phyloP scores from a whole-genome alignment of 192 early-diverging fungal species.

The Linderina pennispora region DNA sequence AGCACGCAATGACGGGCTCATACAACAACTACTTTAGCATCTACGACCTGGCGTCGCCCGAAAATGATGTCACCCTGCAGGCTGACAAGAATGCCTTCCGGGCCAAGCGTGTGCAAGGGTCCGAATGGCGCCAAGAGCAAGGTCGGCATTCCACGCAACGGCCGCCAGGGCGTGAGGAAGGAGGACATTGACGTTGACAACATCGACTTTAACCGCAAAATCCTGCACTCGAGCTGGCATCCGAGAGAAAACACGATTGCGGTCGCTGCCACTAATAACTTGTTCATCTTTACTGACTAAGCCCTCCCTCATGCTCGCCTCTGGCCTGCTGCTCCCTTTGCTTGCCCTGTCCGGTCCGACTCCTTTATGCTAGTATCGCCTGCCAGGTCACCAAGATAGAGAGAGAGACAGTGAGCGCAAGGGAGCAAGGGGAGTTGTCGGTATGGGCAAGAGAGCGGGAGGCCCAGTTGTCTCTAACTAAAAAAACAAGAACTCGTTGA shows the following conservation, averaged over 20 bases:
- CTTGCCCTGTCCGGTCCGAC: constrained; percentile 8
- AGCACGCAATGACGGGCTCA: constrained; percentile 91
- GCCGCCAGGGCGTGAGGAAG: constrained; percentile 51
- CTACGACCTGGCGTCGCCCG: constrained; percentile 74
- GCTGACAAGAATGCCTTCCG: constrained; percentile 98
- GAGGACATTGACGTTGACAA: constrained; percentile 80
- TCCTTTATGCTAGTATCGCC: no score
- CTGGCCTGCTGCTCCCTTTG: constrained; percentile 1
- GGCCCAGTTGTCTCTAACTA: no score
- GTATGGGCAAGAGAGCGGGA: no score
- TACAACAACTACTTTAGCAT: constrained; percentile 99
- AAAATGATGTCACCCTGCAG: constrained; percentile 80
- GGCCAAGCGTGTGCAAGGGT: constrained; percentile 76
- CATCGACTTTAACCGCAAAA: constrained; percentile 94
- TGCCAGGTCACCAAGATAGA: no score
- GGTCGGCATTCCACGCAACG: constrained; percentile 52
- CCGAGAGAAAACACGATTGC: constrained; percentile 97
- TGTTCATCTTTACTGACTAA: constrained; percentile 83
- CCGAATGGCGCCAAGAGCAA: constrained; percentile 50
- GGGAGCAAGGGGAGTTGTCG: no score
- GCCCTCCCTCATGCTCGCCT: not conserved
- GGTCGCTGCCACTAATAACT: constrained; percentile 98
- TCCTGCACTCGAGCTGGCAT: constrained; percentile 98
- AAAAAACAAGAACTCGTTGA: no score
- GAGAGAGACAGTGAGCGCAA: no score